Percentiles rank a stretch among this genome's conserved stretches.
Evolutionary conservation across 768 basidiomycete species (phyloP).

Genomic region (Vararia minispora): DNA sequence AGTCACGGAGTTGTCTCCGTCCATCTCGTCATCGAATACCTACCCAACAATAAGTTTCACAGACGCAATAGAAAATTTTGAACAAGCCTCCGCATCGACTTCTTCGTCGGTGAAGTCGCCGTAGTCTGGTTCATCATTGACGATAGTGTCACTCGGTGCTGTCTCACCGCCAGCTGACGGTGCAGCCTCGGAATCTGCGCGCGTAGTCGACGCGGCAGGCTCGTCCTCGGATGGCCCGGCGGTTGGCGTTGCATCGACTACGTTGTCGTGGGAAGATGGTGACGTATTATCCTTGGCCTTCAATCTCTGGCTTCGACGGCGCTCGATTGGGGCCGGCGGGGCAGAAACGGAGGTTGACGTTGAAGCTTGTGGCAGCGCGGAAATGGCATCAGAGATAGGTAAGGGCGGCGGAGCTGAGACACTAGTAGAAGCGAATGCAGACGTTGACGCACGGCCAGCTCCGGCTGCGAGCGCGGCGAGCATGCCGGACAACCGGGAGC

Average conservation of each 20-base stretch:
- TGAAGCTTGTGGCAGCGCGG: no score
- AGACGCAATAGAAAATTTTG: neutral
- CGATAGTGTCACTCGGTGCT: slow-evolving; percentile 42
- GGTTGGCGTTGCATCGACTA: no score
- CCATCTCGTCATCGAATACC: slow-evolving; percentile 83
- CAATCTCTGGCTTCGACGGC: slow-evolving; percentile 76
- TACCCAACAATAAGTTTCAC: slow-evolving; percentile 16
- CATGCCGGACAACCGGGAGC: slow-evolving; percentile 72
- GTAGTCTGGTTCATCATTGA: slow-evolving; percentile 48
- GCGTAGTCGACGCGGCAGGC: neutral
- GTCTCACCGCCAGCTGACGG: slow-evolving; percentile 26
- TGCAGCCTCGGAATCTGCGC: slow-evolving; percentile 17
- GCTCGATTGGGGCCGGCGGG: slow-evolving; percentile 24
- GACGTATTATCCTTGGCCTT: slow-evolving; percentile 51
- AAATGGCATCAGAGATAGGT: no score
- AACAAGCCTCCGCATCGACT: slow-evolving; percentile 56
- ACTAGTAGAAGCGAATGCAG: slow-evolving; percentile 18
- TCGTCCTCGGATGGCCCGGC: slow-evolving; percentile 7
- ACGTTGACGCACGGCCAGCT: slow-evolving; percentile 40
- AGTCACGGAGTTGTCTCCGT: slow-evolving; percentile 52
- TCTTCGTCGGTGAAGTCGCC: slow-evolving; percentile 81
- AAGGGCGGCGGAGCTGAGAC: no score
- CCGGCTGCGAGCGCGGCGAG: slow-evolving; percentile 82
- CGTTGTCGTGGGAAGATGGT: no score
- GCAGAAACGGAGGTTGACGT: slow-evolving; percentile 7